Conservation (phyloP, 2,329 filamentous ascomycete genomes). For the Fusarium albosuccineum region DNA sequence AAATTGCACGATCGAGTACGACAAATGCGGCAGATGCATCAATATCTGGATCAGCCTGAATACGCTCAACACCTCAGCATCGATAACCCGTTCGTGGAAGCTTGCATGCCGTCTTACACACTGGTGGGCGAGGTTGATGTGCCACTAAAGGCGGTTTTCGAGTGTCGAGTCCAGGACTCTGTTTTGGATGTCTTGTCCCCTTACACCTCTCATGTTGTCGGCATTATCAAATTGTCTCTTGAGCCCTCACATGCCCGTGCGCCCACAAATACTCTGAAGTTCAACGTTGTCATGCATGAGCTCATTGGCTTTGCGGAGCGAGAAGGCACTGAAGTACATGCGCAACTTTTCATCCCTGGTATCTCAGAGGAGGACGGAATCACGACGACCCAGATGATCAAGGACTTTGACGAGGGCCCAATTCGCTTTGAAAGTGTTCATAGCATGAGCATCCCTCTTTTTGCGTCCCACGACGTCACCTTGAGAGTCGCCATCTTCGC, state of each 20-base stretch:
- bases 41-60: constrained; percentile 95
- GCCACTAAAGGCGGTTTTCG: constrained; percentile 91
- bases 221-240: constrained; percentile 89
- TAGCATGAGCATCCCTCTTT: constrained; percentile 93
- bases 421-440: constrained; percentile 98
- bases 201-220: constrained; percentile 90
- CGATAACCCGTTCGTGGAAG: constrained; percentile 92
- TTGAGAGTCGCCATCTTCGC: constrained; percentile 93
- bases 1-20: constrained; percentile 90
- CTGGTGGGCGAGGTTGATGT: constrained; percentile 94
- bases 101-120: constrained; percentile 92
- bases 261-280: constrained; percentile 92
- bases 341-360: constrained; percentile 94
- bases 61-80: constrained; percentile 93
- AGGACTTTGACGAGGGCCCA: constrained; percentile 91
- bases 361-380: constrained; percentile 91
- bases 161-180: constrained; percentile 95
- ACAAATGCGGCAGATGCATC: constrained; percentile 96
- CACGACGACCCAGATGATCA: constrained; percentile 95
- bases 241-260: constrained; percentile 95
- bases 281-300: constrained; percentile 99
- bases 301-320: constrained; percentile 94
- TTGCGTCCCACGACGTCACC: constrained; percentile 75
- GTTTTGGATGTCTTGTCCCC: constrained; percentile 90
- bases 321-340: constrained; percentile 95